phyloP scores from a whole-genome alignment of 805 yeast species.

The Grigorovia humatica region DNA sequence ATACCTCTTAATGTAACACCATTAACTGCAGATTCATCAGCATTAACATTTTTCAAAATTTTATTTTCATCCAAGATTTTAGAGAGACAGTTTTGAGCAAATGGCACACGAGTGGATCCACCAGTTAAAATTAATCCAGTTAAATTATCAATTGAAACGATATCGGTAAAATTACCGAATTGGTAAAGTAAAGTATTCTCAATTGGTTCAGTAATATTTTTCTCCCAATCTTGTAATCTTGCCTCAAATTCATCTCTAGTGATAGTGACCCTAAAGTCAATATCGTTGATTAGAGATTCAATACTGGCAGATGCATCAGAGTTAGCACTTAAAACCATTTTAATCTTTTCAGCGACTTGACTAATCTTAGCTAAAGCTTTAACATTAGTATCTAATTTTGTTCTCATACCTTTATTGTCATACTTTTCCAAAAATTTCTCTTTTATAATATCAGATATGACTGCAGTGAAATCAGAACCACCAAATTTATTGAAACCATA shows the following conservation, averaged over 20 bases:
- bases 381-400: constrained; percentile 36
- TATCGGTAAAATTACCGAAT: constrained; percentile 18
- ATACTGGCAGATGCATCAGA: constrained; percentile 64
- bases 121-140: constrained; percentile 74
- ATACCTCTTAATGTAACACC: constrained; percentile 86
- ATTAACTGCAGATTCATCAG: constrained; percentile 88
- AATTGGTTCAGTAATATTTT: constrained; percentile 44
- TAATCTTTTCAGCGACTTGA: constrained; percentile 84
- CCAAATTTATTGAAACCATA: constrained; percentile 67
- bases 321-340: constrained; percentile 79
- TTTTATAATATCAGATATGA: constrained; percentile 50
- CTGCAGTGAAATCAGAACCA: constrained; percentile 63
- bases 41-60: constrained; percentile 77
- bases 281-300: constrained; percentile 64
- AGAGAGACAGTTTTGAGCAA: constrained; percentile 55
- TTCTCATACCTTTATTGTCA: constrained; percentile 27
- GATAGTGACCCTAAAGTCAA: constrained; percentile 59
- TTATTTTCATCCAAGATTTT: constrained; percentile 47
- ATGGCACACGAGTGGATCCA: constrained; percentile 85
- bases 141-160: constrained; percentile 31
- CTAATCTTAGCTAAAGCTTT: constrained; percentile 58
- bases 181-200: constrained; percentile 36
- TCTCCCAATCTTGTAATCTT: constrained; percentile 2
- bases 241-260: constrained; percentile 77
- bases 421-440: constrained; percentile 45